Base-by-base conservation (phyloP, 2,329 filamentous ascomycete species). In the Amauroascus niger region DNA sequence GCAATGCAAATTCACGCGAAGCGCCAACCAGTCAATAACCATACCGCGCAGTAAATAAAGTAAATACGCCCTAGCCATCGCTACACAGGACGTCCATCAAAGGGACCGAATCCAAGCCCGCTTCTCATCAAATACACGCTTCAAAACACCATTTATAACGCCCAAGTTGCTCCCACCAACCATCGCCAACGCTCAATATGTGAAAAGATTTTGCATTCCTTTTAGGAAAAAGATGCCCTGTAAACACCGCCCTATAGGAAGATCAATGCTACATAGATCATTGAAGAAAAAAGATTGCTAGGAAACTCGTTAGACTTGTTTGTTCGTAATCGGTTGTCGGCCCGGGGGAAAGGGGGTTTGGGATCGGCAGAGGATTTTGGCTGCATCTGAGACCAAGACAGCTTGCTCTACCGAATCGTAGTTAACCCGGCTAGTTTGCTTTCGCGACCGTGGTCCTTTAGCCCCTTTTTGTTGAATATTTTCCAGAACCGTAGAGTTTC, bases 401-500 rank as follows among this genome's bases (percentile, higher is more conserved):
- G 41, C 18, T 30, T 45, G 24, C 24, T 16, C 49, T 61, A 79
- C 55, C 88, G 83, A 64, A 95, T 95, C 52, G 90, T 83, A 49
- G 86, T 86, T 86, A 87, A 93, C 67, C 88, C 86, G 40, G 83
- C 81, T 54, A 93, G 75, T 59, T 79, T 79, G 49, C 83, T 72
- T 52, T 69, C 80, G 60, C 84, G 84, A 55, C 86, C 84, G 58
- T 83, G 78, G 53, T 77, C 75, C 56, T 81, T 77, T 24, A 85
- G 84, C 26, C 86, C 83, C 64, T 88, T 85, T 65, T 86, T 84
- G 56, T 87, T 88, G 72, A 98, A 98, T 1, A 93, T 86, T 55
- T 93, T 93, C 93, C 93, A 98, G 72, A 98, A 98, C 41, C 93
- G 78, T 48, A 98, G 71, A 0, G 93, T 98, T 73, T 98, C 93